These are phyloP conservation scores for Diversispora epigaea DNA, from an alignment of 192 early-diverging fungal species.

Conservation along the genomic window DNA sequence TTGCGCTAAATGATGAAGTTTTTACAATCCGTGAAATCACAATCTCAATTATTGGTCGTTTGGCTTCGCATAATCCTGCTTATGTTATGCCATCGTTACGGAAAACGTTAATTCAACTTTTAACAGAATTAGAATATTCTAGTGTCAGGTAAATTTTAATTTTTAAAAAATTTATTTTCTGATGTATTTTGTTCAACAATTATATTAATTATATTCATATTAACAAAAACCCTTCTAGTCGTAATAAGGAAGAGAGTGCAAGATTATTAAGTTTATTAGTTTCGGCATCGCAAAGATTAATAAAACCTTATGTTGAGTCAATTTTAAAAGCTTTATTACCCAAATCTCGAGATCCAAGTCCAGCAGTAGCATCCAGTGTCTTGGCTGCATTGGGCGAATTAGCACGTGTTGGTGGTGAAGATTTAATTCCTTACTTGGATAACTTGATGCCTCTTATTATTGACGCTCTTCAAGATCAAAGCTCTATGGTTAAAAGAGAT, in stretches of 20 bases:
- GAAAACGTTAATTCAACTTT: conserved; percentile 79
- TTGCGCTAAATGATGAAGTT: conserved; percentile 89
- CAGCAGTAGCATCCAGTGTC: conserved; percentile 77
- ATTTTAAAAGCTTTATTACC: conserved; percentile 84
- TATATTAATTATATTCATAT: neutral
- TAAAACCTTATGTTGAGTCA: conserved; percentile 88
- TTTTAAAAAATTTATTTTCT: conserved; percentile 37
- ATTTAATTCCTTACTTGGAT: conserved; percentile 77
- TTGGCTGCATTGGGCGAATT: conserved; percentile 82
- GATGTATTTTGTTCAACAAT: neutral
- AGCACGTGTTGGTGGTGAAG: conserved; percentile 79
- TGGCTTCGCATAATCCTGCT: conserved; percentile 85
- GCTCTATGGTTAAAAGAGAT: conserved; percentile 77
- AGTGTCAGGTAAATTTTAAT: conserved; percentile 48
- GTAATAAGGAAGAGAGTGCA: conserved; percentile 86
- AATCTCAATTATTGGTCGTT: conserved; percentile 81
- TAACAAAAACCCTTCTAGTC: conserved; percentile 34
- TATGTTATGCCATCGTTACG: conserved; percentile 89
- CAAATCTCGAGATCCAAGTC: conserved; percentile 72
- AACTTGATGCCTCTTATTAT: conserved; percentile 83
- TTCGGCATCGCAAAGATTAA: conserved; percentile 70
- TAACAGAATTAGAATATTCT: conserved; percentile 92
- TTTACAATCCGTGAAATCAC: conserved; percentile 84
- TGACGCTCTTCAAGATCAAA: conserved; percentile 86
- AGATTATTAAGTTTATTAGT: conserved; percentile 76